Percentiles rank a stretch among this genome's conserved stretches.
Conservation (phyloP, 1,139 yeast genomes). For the Diutina scorzettiae region DNA sequence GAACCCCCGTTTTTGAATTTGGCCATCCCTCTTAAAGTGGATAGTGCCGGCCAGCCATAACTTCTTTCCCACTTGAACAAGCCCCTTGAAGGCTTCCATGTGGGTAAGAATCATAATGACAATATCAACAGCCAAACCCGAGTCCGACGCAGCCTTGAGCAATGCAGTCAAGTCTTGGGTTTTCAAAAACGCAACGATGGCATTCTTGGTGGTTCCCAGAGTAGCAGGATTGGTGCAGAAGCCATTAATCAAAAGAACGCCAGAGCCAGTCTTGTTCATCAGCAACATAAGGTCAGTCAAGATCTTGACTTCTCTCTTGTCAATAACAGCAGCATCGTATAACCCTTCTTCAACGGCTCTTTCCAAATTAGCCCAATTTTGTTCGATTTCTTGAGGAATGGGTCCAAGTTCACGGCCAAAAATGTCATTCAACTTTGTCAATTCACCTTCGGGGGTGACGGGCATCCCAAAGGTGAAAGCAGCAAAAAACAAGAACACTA, state of each 20-base stretch:
- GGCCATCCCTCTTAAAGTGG: neutral
- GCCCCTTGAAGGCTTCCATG: conserved; percentile 6
- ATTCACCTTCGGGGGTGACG: neutral
- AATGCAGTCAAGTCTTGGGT: conserved; percentile 3
- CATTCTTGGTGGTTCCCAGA: neutral
- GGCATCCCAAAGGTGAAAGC: conserved; percentile 1
- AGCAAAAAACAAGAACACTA: neutral
- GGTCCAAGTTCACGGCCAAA: neutral
- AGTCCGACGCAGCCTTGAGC: conserved; percentile 1
- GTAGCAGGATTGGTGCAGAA: conserved; percentile 1
- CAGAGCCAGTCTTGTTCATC: conserved; percentile 5
- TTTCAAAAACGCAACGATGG: neutral
- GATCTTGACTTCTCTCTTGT: neutral
- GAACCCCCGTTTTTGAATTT: neutral
- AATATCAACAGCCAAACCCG: neutral
- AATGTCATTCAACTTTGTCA: neutral
- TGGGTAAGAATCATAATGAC: conserved; percentile 2
- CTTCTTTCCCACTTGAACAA: neutral
- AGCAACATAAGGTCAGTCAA: neutral
- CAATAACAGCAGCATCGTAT: neutral
- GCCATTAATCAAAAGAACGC: neutral
- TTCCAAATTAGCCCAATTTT: neutral
- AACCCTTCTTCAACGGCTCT: neutral
- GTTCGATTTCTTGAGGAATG: conserved; percentile 2
- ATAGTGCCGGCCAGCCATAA: neutral